Base-by-base conservation (phyloP, 176 grass and related monocot species). In the Aechmea fasciata region DNA sequence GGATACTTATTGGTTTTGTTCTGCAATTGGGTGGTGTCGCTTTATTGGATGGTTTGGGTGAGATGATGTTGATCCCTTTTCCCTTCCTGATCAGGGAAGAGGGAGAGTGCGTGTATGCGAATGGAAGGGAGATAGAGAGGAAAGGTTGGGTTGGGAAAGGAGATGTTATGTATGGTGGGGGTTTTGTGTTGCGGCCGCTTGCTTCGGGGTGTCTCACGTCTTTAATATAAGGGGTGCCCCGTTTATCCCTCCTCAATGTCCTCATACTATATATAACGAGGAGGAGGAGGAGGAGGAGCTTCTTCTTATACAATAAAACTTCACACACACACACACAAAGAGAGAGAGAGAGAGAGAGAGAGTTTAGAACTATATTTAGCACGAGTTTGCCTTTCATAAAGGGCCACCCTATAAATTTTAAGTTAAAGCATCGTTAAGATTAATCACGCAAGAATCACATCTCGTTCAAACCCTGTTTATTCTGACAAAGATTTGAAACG, bases 41-140 rank as follows among this genome's bases (percentile, higher is more conserved):
- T 20, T 51, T 0, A 41, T 41, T 26, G 11, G 54, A n/a, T 63
- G 15, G 29, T 47, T 7, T 29, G 55, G 33, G 33, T 41, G 25
- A 1, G 29, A 41, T 41, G 33, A 41, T 41, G 5, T 66, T 71
- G 64, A 50, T 65, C 71, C 75, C 64, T 71, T 80, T 80, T 76
- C 11, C 67, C 64, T 84, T 79, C 65, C 65, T 53, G 79, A 13
- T 55, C 52, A 47, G 59, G 51, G 33, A 73, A 52, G 49, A 49
- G 68, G 69, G 78, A 63, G 59, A 63, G 53, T 65, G 71, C 63
- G 77, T 77, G 77, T 48, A 64, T 19, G 19, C 25, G 19, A 1
- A 52, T 0, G 10, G 3, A 52, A 50, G 23, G 62, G 66, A 70
- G 41, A 74, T 78, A 73, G 72, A 71, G 71, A 74, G 52, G 26